These are phyloP conservation scores for Hypoxylon subgilvum DNA, from an alignment of 495 filamentous ascomycete genomes.

Conservation along the genomic window DNA sequence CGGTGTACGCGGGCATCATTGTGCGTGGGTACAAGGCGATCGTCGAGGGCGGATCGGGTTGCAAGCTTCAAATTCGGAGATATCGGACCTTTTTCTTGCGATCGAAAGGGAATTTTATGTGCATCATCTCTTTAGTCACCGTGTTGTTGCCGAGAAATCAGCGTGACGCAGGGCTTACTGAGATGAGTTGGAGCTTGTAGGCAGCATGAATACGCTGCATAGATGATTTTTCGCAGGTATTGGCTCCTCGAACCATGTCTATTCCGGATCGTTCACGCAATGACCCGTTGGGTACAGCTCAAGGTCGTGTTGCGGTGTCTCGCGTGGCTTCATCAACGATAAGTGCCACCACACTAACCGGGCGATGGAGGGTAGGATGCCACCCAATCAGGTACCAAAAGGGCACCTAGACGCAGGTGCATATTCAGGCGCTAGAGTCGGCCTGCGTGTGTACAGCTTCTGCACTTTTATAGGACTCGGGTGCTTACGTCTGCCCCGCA, in stretches of 20 bases:
- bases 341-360: conserved; percentile 28
- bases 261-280: neutral
- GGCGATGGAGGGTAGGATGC: conserved; percentile 13
- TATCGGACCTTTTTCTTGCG: conserved; percentile 7
- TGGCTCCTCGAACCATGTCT: conserved; percentile 12
- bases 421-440: conserved; percentile 9
- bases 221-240: too few species aligned
- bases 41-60: neutral
- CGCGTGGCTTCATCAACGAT: conserved; percentile 31
- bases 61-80: conserved; percentile 8
- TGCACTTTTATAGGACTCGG: conserved; percentile 12
- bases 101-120: conserved; percentile 1
- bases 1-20: neutral
- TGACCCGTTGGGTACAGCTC: conserved; percentile 13
- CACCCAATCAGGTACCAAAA: conserved; percentile 27
- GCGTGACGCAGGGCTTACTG: conserved; percentile 2
- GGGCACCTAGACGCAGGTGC: neutral
- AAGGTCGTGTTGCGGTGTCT: conserved; percentile 16
- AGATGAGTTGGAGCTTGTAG: neutral
- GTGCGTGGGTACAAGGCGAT: neutral
- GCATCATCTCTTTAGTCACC: conserved; percentile 9
- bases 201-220: too few species aligned
- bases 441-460: neutral
- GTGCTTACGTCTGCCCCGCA: conserved; percentile 23
- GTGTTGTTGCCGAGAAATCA: neutral